Evolutionary conservation across 805 yeast genomes (phyloP).

Genomic region (Metschnikowia santaceciliae): DNA sequence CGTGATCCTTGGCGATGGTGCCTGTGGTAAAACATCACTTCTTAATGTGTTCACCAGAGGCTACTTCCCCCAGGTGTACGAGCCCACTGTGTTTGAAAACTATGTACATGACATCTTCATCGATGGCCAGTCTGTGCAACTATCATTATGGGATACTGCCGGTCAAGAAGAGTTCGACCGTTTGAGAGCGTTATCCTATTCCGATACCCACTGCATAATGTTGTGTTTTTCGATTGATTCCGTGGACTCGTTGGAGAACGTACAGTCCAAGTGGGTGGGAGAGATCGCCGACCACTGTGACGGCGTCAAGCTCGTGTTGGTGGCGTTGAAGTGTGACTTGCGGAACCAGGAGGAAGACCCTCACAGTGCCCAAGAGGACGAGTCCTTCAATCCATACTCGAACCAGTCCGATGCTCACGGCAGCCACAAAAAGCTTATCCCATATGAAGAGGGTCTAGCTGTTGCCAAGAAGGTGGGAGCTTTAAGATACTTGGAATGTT

Average conservation of each 20-base stretch:
- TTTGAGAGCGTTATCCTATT: conserved; percentile 84
- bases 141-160: conserved; percentile 97
- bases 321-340: conserved; percentile 91
- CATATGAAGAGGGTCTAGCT: conserved; percentile 89
- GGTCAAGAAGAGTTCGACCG: conserved; percentile 98
- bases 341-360: conserved; percentile 55
- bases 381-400: conserved; percentile 30
- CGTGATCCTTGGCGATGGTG: conserved; percentile 96
- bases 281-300: conserved; percentile 97
- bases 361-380: conserved; percentile 25
- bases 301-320: conserved; percentile 89
- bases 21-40: conserved; percentile 95
- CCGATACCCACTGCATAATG: conserved; percentile 96
- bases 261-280: conserved; percentile 94
- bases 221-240: conserved; percentile 94
- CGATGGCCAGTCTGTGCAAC: conserved; percentile 87
- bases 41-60: conserved; percentile 95
- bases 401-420: conserved; percentile 29
- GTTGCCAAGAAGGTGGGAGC: conserved; percentile 95
- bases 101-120: conserved; percentile 96
- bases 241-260: conserved; percentile 89
- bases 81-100: conserved; percentile 96
- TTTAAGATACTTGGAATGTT: conserved; percentile 89
- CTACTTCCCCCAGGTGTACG: conserved; percentile 96
- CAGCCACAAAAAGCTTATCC: conserved; percentile 53